Conservation (phyloP, 768 basidiomycete species). For the Mycena kentingensis region DNA sequence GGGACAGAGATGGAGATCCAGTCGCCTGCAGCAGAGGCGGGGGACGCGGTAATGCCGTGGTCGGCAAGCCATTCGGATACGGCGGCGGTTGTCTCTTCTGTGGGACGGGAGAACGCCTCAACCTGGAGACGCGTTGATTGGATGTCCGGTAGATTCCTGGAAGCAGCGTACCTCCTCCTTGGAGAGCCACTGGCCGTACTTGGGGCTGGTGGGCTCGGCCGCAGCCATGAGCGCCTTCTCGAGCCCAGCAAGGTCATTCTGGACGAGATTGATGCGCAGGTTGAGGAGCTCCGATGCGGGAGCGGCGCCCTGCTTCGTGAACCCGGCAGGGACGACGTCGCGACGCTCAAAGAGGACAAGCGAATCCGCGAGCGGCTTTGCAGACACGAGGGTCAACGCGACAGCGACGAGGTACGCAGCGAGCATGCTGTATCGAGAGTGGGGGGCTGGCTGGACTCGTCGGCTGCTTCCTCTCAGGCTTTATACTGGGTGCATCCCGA, state of each 20-base stretch:
- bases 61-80: constrained; percentile 27
- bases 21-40: constrained; percentile 28
- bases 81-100: constrained; percentile 15
- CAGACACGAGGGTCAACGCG: constrained; percentile 19
- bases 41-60: constrained; percentile 21
- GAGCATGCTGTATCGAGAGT: too few relatives aligned
- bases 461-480: too few relatives aligned
- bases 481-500: too few relatives aligned
- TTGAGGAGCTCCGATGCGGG: constrained; percentile 25
- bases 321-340: constrained; percentile 27
- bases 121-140: constrained; percentile 4
- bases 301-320: constrained; percentile 24
- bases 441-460: too few relatives aligned
- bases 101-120: constrained; percentile 12
- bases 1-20: constrained; percentile 26
- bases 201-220: constrained; percentile 30
- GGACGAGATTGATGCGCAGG: constrained; percentile 36
- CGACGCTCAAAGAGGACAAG: constrained; percentile 26
- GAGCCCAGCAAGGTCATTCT: constrained; percentile 33
- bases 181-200: constrained; percentile 35
- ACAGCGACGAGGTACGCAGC: constrained; percentile 11
- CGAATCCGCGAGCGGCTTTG: constrained; percentile 14
- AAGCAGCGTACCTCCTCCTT: constrained; percentile 31
- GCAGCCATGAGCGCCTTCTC: constrained; percentile 34
- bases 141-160: neutral